These are phyloP conservation scores for Conticribra guillardii DNA, from an alignment of 108 stramenopile genomes.

Conservation along the genomic window DNA sequence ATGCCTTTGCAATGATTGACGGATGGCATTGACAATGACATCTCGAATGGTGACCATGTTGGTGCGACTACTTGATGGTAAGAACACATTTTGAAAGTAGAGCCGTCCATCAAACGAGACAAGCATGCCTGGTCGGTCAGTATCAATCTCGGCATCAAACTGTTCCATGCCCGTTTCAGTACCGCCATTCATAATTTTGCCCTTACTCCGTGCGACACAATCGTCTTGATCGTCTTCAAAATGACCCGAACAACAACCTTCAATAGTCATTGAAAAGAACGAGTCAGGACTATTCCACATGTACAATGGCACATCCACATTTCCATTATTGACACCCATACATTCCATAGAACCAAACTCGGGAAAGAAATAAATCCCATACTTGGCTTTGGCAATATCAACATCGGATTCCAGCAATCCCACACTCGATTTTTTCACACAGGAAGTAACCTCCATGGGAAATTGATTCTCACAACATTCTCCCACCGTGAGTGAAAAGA, in stretches of 20 bases:
- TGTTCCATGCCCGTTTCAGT: background rate
- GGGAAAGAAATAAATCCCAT: constrained; percentile 11
- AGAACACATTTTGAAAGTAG: constrained; percentile 26
- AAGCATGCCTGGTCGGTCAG: background rate
- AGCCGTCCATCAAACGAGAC: constrained; percentile 14
- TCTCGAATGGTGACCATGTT: constrained; percentile 9
- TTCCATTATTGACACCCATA: background rate
- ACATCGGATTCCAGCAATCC: background rate
- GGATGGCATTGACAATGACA: constrained; percentile 5
- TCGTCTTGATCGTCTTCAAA: constrained; percentile 5
- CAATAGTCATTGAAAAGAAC: constrained; percentile 13
- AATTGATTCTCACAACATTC: constrained; percentile 25
- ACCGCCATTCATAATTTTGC: background rate
- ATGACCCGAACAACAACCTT: constrained; percentile 7
- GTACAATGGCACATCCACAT: constrained; percentile 5
- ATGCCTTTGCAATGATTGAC: background rate
- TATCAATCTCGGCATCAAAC: background rate
- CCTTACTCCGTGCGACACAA: constrained; percentile 7
- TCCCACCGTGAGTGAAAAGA: background rate
- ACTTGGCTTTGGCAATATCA: constrained; percentile 1
- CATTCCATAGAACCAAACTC: constrained; percentile 4
- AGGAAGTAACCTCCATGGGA: background rate
- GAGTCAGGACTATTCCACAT: constrained; percentile 6
- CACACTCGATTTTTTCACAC: background rate
- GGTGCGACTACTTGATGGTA: constrained; percentile 3